These are phyloP conservation scores for Microsporum ferrugineum DNA, from an alignment of 2,329 filamentous ascomycete genomes.

Conservation along the genomic window DNA sequence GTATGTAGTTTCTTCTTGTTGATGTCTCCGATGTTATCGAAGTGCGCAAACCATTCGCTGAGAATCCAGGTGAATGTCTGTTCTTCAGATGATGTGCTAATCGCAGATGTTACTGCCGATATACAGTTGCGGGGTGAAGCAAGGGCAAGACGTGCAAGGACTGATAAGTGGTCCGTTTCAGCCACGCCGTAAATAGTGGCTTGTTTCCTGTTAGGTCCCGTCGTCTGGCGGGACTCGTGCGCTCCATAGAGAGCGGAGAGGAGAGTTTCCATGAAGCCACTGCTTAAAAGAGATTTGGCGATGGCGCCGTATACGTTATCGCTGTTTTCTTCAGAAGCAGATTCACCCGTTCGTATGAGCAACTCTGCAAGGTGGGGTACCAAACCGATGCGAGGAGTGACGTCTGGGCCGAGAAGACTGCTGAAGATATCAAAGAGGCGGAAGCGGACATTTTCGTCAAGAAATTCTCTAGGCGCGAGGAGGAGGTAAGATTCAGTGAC, in stretches of 20 bases:
- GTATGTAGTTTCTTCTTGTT: conserved; percentile 38
- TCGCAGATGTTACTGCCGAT: conserved; percentile 35
- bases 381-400: conserved; percentile 30
- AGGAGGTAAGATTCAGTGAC: conserved; percentile 61
- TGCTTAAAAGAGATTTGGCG: conserved; percentile 53
- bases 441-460: conserved; percentile 30
- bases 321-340: conserved; percentile 44
- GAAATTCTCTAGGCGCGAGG: conserved; percentile 43
- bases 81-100: conserved; percentile 22
- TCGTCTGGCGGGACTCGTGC: conserved; percentile 64
- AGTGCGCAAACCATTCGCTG: conserved; percentile 39
- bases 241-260: conserved; percentile 56
- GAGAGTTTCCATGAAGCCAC: conserved; percentile 51
- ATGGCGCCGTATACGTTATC: conserved; percentile 51
- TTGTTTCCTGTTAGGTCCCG: conserved; percentile 62
- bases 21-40: conserved; percentile 37
- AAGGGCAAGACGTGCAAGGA: conserved; percentile 67
- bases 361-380: conserved; percentile 47
- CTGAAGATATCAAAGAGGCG: conserved; percentile 31
- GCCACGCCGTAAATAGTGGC: conserved; percentile 61
- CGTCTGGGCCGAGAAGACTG: conserved; percentile 29
- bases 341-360: conserved; percentile 51
- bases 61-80: conserved; percentile 34
- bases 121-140: conserved; percentile 60
- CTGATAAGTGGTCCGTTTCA: conserved; percentile 73